Base-by-base conservation (phyloP, 371 early-diverging fungal species). In the Apophysomyces trapeziformis region DNA sequence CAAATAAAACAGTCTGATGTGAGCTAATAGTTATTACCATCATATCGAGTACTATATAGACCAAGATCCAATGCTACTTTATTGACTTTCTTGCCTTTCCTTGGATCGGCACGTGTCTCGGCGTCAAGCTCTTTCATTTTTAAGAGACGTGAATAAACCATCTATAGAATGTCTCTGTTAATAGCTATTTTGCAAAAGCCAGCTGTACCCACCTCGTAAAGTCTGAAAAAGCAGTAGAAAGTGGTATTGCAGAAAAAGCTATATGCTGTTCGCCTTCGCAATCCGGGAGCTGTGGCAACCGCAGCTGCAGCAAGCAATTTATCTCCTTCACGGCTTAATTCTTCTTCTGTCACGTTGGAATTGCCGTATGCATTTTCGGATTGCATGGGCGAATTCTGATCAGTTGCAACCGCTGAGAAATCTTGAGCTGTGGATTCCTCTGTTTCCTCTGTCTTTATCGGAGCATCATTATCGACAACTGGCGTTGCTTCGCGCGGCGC, bases 151-250 rank as follows among this genome's bases (percentile, higher is more conserved):
- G 83, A 83, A 77, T 95, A 97, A 7, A 95, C 71, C 59, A 93
- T 82, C 87, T 95, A 82, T 57, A 73, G 41, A 56, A n/a, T 4
- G 58, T 0, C 60, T n/a, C 39, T 62, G 32, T 65, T 65, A 61
- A 8, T 56, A 46, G 37, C 35, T 56, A 32, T 36, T 21, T 16
- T 38, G 46, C 21, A 26, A n/a, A 58, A 38, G 47, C 43, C 18
- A 39, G 16, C 32, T 5, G 7, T 21, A 38, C 73, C 63, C 75
- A 92, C 92, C 84, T 94, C 90, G 67, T 92, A 93, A 54, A 94
- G 88, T 54, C 98, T 78, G 78, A 98, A 89, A 69, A 99, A 95
- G 54, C 89, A 90, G 72, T 93, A 98, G 64, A 92, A 92, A 32
- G 74, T 76, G 38, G 84, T 90, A 70, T 97, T 95, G 21, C 87